Percentiles rank a stretch among this genome's conserved stretches.
These are phyloP conservation scores for Trichosanthes cucumerina DNA, from an alignment of 306 rosid species.

Conservation along the genomic window DNA sequence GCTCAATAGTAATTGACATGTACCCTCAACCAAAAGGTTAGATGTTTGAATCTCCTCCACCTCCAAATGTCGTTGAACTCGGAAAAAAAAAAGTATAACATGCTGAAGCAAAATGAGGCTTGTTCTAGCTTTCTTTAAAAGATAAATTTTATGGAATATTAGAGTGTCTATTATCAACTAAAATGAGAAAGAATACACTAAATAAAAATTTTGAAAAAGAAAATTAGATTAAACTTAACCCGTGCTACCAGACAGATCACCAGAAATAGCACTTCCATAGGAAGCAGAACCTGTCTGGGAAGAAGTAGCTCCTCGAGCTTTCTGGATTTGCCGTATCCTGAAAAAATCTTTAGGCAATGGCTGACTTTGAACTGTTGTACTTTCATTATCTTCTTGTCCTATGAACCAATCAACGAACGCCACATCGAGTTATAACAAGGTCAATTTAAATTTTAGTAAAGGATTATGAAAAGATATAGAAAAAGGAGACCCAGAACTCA, in stretches of 20 bases:
- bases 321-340: conserved; percentile 74
- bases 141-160: not conserved
- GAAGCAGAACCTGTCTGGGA: conserved; percentile 90
- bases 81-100: not conserved
- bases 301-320: conserved; percentile 51
- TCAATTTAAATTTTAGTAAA: not conserved
- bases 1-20: too few species aligned
- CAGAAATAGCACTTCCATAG: conserved; percentile 87
- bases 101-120: not conserved
- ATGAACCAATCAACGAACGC: not conserved
- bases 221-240: conserved; percentile 25
- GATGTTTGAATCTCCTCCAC: too few species aligned
- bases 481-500: not conserved
- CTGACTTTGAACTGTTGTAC: conserved; percentile 69
- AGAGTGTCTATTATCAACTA: not conserved
- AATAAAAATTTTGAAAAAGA: not conserved
- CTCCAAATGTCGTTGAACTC: too few species aligned
- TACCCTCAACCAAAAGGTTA: too few species aligned
- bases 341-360: conserved; percentile 83
- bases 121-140: not conserved
- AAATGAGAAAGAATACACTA: not conserved
- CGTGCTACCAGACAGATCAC: conserved; percentile 87
- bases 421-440: not conserved
- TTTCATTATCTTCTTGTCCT: conserved; percentile 87
- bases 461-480: not conserved